Percentiles rank a stretch among this genome's conserved stretches.
These are phyloP conservation scores for Coniella vitis DNA, from an alignment of 2,329 filamentous ascomycete species.

Conservation along the genomic window DNA sequence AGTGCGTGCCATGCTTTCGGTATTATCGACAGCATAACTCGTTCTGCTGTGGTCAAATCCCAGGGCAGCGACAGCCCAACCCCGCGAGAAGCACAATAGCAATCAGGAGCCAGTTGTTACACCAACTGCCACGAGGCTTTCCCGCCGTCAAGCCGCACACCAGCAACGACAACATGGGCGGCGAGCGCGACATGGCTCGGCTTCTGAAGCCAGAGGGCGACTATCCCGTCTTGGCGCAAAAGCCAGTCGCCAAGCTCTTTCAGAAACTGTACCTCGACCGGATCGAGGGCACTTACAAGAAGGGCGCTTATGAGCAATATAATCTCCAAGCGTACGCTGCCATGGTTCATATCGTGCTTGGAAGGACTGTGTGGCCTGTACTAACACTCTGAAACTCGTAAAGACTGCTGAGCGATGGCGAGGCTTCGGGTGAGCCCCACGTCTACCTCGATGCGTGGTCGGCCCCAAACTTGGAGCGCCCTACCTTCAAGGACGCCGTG, in stretches of 20 bases:
- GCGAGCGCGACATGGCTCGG: conserved; percentile 30
- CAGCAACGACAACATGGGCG: conserved; percentile 40
- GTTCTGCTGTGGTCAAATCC: too few species aligned
- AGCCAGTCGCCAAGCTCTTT: conserved; percentile 70
- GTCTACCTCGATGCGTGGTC: conserved; percentile 84
- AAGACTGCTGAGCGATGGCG: conserved; percentile 67
- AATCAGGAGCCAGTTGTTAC: too few species aligned
- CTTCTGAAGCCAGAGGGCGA: conserved; percentile 38
- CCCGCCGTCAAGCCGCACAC: neutral
- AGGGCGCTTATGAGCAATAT: conserved; percentile 69
- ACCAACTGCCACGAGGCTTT: too few species aligned
- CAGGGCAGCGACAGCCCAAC: too few species aligned
- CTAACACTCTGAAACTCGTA: neutral
- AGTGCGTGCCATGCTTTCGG: too few species aligned
- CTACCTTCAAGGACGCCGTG: conserved; percentile 79
- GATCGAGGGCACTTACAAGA: conserved; percentile 71
- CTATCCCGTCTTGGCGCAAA: conserved; percentile 45
- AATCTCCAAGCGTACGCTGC: conserved; percentile 47
- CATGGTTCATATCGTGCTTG: conserved; percentile 6
- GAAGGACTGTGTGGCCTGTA: too few species aligned
- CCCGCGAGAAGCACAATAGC: too few species aligned
- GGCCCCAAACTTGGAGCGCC: conserved; percentile 70
- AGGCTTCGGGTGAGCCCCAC: conserved; percentile 60
- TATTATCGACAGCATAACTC: too few species aligned
- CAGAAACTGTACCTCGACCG: conserved; percentile 78